Percentiles rank a stretch among this genome's conserved stretches.
phyloP scores from a whole-genome alignment of 2,329 filamentous ascomycete genomes.

The Arthrinium phaeospermum region DNA sequence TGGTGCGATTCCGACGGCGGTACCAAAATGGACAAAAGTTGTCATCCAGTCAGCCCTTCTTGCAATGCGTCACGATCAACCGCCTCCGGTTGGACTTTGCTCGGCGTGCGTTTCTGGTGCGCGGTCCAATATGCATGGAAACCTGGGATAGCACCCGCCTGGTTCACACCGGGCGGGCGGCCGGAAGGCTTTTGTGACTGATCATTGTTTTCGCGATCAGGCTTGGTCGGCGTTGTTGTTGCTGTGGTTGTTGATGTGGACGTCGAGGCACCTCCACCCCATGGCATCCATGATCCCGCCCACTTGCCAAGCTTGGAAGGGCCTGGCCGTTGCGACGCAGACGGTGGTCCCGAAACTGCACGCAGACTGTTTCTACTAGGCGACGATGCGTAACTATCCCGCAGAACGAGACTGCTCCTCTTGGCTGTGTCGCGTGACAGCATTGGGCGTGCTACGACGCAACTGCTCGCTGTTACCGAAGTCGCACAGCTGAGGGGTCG shows the following conservation, averaged over 20 bases:
- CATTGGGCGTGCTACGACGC: slow-evolving; percentile 65
- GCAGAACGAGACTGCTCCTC: slow-evolving; percentile 61
- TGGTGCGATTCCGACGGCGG: background rate
- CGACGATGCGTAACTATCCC: slow-evolving; percentile 51
- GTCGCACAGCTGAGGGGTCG: slow-evolving; percentile 57
- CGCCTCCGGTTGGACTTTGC: slow-evolving; percentile 61
- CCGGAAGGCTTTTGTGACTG: slow-evolving; percentile 35
- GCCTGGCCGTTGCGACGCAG: slow-evolving; percentile 35
- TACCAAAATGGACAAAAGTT: background rate
- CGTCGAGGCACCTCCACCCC: slow-evolving; percentile 34
- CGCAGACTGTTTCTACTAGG: slow-evolving; percentile 40
- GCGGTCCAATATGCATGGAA: slow-evolving; percentile 64
- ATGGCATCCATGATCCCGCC: slow-evolving; percentile 49
- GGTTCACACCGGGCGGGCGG: slow-evolving; percentile 77
- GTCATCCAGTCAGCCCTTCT: slow-evolving; percentile 58
- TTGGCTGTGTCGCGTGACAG: slow-evolving; percentile 52
- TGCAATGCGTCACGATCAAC: slow-evolving; percentile 66
- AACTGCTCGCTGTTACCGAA: slow-evolving; percentile 62
- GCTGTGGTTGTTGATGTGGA: background rate
- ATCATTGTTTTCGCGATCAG: slow-evolving; percentile 39
- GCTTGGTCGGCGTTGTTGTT: slow-evolving; percentile 37
- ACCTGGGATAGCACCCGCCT: slow-evolving; percentile 75
- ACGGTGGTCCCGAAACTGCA: slow-evolving; percentile 31
- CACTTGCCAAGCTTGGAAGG: slow-evolving; percentile 47
- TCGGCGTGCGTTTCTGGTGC: slow-evolving; percentile 58